Percentiles rank a stretch among this genome's conserved stretches.
Conservation (phyloP, 495 filamentous ascomycete species). For the Aspergillus saccharolyticus region DNA sequence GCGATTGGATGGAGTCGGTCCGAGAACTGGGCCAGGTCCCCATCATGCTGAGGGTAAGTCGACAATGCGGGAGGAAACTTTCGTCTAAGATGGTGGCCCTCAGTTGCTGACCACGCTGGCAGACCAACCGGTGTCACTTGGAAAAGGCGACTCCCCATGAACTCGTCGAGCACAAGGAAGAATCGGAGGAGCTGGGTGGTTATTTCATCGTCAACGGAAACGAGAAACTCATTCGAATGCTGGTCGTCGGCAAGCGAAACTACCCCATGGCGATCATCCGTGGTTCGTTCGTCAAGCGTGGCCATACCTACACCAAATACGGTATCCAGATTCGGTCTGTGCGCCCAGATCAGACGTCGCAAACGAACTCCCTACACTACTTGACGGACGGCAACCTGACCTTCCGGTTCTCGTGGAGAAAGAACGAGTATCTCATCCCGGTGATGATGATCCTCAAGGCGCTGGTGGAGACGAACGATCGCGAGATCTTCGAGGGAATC, state of each 20-base stretch:
- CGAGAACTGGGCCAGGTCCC: slow-evolving; percentile 85
- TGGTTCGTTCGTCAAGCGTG: slow-evolving; percentile 79
- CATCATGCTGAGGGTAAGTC: slow-evolving; percentile 79
- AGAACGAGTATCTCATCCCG: slow-evolving; percentile 90
- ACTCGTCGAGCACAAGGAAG: slow-evolving; percentile 81
- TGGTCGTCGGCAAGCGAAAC: slow-evolving; percentile 83
- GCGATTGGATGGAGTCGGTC: slow-evolving; percentile 69
- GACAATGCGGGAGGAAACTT: not conserved
- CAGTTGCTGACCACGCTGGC: not conserved
- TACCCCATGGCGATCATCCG: slow-evolving; percentile 91
- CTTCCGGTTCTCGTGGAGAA: slow-evolving; percentile 96
- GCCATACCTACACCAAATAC: slow-evolving; percentile 77
- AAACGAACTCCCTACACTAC: slow-evolving; percentile 96
- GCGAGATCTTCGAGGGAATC: slow-evolving; percentile 88
- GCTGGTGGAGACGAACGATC: slow-evolving; percentile 89
- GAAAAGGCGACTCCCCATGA: slow-evolving; percentile 75
- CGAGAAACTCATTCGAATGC: slow-evolving; percentile 91
- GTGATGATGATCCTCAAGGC: slow-evolving; percentile 97
- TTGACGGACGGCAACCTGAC: slow-evolving; percentile 91
- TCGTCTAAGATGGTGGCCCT: not conserved
- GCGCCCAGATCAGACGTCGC: slow-evolving; percentile 91
- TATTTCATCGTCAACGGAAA: slow-evolving; percentile 70
- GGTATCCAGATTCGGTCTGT: slow-evolving; percentile 89
- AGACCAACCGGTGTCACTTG: slow-evolving; percentile 88
- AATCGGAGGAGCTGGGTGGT: slow-evolving; percentile 86